phyloP scores from a whole-genome alignment of 768 basidiomycete species.

The Tricholoma flavovirens region DNA sequence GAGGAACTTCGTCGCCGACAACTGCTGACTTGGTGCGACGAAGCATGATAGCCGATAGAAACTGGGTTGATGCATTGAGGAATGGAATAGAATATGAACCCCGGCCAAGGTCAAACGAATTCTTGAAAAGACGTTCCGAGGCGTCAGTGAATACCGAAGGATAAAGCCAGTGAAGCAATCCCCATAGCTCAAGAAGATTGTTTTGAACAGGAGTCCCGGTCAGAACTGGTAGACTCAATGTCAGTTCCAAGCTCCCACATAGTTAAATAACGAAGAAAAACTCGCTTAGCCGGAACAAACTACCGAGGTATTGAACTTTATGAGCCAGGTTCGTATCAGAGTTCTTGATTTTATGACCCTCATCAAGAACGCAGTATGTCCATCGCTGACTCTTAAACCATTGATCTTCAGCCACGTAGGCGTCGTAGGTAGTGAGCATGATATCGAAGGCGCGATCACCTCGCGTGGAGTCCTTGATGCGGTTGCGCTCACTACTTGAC shows the following conservation, averaged over 20 bases:
- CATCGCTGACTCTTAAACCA: conserved; percentile 60
- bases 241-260: neutral
- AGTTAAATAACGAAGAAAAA: neutral
- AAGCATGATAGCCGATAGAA: conserved; percentile 51
- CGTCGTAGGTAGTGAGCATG: conserved; percentile 66
- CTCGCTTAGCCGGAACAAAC: conserved; percentile 52
- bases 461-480: conserved; percentile 43
- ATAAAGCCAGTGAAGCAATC: conserved; percentile 50
- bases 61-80: conserved; percentile 40
- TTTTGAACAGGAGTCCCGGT: conserved; percentile 75
- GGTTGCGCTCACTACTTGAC: conserved; percentile 42
- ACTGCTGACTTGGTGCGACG: conserved; percentile 54
- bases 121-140: conserved; percentile 42
- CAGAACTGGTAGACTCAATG: conserved; percentile 36
- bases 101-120: conserved; percentile 47
- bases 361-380: conserved; percentile 57
- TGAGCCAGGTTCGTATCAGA: conserved; percentile 46
- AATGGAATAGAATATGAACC: conserved; percentile 48
- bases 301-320: conserved; percentile 51
- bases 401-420: conserved; percentile 46
- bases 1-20: conserved; percentile 40
- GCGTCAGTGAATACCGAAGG: conserved; percentile 45
- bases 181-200: conserved; percentile 54
- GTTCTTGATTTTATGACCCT: conserved; percentile 73
- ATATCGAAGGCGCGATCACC: conserved; percentile 43